These are phyloP conservation scores for Nigrospora oryzae DNA, from an alignment of 2,329 filamentous ascomycete species.

Conservation along the genomic window DNA sequence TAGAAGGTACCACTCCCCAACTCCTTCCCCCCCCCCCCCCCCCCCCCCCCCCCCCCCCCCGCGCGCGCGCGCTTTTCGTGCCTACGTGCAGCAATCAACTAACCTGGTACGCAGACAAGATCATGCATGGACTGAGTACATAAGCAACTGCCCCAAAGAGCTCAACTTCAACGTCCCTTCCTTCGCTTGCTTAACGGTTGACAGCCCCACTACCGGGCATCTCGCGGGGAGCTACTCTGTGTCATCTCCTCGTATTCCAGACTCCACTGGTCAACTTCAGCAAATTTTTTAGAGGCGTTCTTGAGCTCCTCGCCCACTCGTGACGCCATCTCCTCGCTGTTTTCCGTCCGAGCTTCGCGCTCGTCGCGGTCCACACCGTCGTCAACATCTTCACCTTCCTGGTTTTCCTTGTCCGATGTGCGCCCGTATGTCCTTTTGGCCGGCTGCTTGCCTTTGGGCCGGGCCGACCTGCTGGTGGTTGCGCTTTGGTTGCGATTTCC, in stretches of 20 bases:
- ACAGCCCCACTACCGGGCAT: constrained; percentile 29
- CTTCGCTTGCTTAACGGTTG: no score
- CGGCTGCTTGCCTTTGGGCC: constrained; percentile 10
- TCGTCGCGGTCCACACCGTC: constrained; percentile 26
- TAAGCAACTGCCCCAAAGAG: no score
- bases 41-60: constrained; percentile 9
- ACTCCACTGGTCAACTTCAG: constrained; percentile 62
- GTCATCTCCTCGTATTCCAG: constrained; percentile 58
- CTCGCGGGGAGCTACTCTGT: constrained; percentile 43
- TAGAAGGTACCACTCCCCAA: no score
- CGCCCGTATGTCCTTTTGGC: constrained; percentile 40
- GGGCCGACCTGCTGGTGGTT: neutral
- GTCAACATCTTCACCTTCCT: constrained; percentile 23
- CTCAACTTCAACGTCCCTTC: no score
- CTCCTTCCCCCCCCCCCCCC: constrained; percentile 5
- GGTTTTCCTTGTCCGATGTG: constrained; percentile 52
- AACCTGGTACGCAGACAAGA: no score
- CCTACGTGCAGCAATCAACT: no score
- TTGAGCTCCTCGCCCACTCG: constrained; percentile 46
- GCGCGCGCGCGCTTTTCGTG: neutral
- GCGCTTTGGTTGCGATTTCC: constrained; percentile 15
- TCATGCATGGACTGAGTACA: no score
- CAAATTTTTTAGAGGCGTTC: constrained; percentile 53
- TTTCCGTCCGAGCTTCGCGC: constrained; percentile 20
- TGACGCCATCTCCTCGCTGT: constrained; percentile 26